Evolutionary conservation across 2,329 filamentous ascomycete genomes (phyloP).

Genomic region (Fusarium musae): DNA sequence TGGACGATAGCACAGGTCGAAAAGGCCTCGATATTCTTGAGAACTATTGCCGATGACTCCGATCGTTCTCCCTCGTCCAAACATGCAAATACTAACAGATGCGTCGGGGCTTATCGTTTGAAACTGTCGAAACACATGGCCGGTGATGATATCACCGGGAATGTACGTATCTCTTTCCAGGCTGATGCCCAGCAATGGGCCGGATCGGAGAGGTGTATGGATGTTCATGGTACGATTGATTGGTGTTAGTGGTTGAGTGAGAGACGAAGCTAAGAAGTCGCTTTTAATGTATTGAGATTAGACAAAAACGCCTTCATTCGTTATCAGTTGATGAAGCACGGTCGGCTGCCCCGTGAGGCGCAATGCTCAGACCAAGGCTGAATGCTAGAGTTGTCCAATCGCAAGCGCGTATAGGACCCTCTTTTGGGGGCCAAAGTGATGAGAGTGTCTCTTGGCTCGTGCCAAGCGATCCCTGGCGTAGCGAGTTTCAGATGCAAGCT

Average conservation of each 20-base stretch:
- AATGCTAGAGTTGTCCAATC: not conserved
- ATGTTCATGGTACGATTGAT: not conserved
- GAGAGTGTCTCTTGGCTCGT: not conserved
- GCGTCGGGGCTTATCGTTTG: conserved; percentile 38
- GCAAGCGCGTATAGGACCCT: not conserved
- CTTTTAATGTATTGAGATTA: no score
- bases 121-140: conserved; percentile 36
- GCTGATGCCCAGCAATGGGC: conserved; percentile 13
- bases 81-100: conserved; percentile 35
- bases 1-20: not conserved
- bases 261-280: no score
- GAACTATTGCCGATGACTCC: conserved; percentile 24
- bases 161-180: conserved; percentile 5
- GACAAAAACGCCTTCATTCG: not conserved
- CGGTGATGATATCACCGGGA: conserved; percentile 45
- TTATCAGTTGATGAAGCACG: no score
- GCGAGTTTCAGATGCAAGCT: not conserved
- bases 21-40: conserved; percentile 25
- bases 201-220: not conserved
- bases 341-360: no score
- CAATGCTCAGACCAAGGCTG: not conserved
- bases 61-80: conserved; percentile 43
- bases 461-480: not conserved
- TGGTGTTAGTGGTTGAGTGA: no score
- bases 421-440: not conserved